These are phyloP conservation scores for Pythium angustatum DNA, from an alignment of 352 stramenopile genomes.

Conservation along the genomic window DNA sequence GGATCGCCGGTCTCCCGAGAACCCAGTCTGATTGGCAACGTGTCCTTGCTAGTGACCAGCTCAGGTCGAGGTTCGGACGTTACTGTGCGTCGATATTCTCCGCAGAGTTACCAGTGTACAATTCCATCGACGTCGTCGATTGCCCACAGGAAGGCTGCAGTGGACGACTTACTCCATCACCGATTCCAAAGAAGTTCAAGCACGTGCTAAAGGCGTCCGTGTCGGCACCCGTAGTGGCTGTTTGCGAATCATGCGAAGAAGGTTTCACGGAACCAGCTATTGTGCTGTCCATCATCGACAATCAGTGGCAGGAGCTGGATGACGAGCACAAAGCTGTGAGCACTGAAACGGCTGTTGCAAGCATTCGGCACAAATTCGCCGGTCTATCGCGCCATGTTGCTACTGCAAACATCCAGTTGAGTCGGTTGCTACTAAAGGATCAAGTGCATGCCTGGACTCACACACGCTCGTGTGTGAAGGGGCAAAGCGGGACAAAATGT, in stretches of 20 bases:
- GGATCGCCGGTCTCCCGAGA: slow-evolving; percentile 30
- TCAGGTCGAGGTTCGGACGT: slow-evolving; percentile 16
- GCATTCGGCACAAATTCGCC: slow-evolving; percentile 19
- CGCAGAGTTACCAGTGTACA: slow-evolving; percentile 24
- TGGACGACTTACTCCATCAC: slow-evolving; percentile 5
- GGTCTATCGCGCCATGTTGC: slow-evolving; percentile 12
- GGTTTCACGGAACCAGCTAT: slow-evolving; percentile 8
- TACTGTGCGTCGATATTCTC: slow-evolving; percentile 33
- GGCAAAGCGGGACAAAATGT: slow-evolving; percentile 18
- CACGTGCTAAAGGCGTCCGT: slow-evolving; percentile 12
- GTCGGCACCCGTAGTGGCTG: not conserved
- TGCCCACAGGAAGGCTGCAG: slow-evolving; percentile 8
- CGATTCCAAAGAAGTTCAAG: slow-evolving; percentile 27
- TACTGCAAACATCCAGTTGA: slow-evolving; percentile 26
- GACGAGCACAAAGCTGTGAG: slow-evolving; percentile 7
- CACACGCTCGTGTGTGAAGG: slow-evolving; percentile 30
- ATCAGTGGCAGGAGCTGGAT: slow-evolving; percentile 16
- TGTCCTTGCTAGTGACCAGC: not conserved
- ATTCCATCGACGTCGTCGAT: not conserved
- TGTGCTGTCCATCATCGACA: not conserved
- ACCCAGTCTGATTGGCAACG: slow-evolving; percentile 30
- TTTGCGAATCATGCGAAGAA: not conserved
- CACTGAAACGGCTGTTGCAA: slow-evolving; percentile 3
- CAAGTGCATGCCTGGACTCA: slow-evolving; percentile 27
- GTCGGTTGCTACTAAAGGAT: slow-evolving; percentile 16